These are phyloP conservation scores for Ophiostoma novo-ulmi DNA, from an alignment of 2,329 filamentous ascomycete genomes.

Conservation along the genomic window DNA sequence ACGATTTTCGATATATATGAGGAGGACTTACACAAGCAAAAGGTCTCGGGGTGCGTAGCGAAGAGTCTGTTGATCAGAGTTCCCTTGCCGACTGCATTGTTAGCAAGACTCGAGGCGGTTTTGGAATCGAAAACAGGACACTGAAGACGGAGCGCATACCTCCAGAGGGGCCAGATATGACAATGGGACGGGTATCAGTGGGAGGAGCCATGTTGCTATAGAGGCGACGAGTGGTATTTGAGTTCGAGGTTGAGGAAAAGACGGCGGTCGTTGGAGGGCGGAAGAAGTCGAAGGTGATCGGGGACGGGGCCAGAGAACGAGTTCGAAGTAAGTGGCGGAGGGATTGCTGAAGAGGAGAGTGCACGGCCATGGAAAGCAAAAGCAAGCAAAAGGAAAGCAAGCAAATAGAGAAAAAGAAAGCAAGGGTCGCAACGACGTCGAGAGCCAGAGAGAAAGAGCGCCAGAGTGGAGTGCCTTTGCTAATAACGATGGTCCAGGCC, in stretches of 20 bases:
- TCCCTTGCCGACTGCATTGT: slow-evolving; percentile 61
- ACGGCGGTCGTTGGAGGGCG: background rate
- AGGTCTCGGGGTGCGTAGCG: slow-evolving; percentile 34
- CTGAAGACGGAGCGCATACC: slow-evolving; percentile 15
- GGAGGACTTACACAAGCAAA: slow-evolving; percentile 34
- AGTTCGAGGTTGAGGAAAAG: background rate
- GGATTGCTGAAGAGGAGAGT: background rate
- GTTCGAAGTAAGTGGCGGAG: slow-evolving; percentile 4
- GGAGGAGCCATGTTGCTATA: slow-evolving; percentile 32
- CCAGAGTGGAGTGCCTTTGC: background rate
- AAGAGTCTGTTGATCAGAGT: slow-evolving; percentile 72
- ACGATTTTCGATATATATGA: slow-evolving; percentile 26
- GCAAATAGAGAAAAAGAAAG: slow-evolving; percentile 4
- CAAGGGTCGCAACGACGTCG: slow-evolving; percentile 9
- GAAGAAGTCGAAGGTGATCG: background rate
- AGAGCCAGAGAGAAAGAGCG: background rate
- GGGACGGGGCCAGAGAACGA: background rate
- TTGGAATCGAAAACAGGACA: too few relatives aligned
- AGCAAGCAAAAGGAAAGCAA: background rate
- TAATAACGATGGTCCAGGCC: background rate
- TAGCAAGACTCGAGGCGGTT: background rate
- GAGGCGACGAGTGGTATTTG: background rate
- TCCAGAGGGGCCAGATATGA: slow-evolving; percentile 75
- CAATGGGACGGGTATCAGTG: slow-evolving; percentile 58
- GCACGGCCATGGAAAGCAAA: slow-evolving; percentile 8